Evolutionary conservation across 495 filamentous ascomycete genomes (phyloP).

Genomic region (Penicillium mononematosum): DNA sequence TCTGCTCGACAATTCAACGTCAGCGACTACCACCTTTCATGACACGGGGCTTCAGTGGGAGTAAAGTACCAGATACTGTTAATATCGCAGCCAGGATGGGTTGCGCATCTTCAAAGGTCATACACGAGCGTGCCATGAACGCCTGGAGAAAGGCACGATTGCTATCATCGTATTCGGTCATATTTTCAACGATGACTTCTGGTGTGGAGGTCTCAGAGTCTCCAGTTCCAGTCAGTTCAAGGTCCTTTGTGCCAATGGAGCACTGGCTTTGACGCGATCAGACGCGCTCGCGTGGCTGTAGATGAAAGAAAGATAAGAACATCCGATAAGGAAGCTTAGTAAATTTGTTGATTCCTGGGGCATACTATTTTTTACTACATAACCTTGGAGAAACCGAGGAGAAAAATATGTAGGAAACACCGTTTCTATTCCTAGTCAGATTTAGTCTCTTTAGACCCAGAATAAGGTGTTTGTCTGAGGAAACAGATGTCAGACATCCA

Average conservation of each 20-base stretch:
- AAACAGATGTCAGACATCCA: not conserved
- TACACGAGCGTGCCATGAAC: slow-evolving; percentile 71
- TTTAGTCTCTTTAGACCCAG: not conserved
- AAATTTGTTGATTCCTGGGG: not conserved
- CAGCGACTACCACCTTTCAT: not conserved
- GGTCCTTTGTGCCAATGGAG: not conserved
- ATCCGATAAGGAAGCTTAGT: slow-evolving; percentile 2
- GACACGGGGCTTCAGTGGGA: not conserved
- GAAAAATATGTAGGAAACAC: not conserved
- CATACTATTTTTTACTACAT: not conserved
- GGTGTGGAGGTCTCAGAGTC: not conserved
- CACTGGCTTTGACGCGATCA: slow-evolving; percentile 19
- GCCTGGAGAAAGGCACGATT: slow-evolving; percentile 94
- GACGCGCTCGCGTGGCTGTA: slow-evolving; percentile 21
- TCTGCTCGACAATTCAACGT: slow-evolving; percentile 28
- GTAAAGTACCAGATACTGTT: slow-evolving; percentile 47
- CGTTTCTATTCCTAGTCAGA: not conserved
- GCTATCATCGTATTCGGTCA: slow-evolving; percentile 55
- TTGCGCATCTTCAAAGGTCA: slow-evolving; percentile 72
- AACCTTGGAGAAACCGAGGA: not conserved
- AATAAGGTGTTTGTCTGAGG: not conserved
- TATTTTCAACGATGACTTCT: slow-evolving; percentile 7
- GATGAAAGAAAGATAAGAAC: slow-evolving; percentile 17
- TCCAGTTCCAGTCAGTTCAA: not conserved
- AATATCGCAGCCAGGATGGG: slow-evolving; percentile 75